Conservation (phyloP, 306 rosid genomes). For the Pyrus bretschneideri region DNA sequence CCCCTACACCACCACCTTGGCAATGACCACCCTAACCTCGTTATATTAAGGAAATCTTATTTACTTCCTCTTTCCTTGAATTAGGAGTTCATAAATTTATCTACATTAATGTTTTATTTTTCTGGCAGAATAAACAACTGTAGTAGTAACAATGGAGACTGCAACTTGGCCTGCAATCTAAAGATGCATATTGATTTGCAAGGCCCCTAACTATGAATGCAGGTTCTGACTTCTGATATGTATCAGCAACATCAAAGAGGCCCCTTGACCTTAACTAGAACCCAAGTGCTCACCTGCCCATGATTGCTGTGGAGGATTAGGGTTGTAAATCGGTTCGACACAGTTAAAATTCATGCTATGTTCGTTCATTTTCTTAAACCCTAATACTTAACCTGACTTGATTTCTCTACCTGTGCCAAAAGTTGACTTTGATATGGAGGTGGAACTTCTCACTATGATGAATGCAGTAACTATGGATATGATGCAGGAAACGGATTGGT, state of each 20-base stretch:
- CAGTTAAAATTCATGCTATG: too few species aligned
- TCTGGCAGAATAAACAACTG: too few species aligned
- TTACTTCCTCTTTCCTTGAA: too few species aligned
- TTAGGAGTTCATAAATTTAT: too few species aligned
- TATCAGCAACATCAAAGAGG: not conserved
- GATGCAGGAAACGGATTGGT: too few species aligned
- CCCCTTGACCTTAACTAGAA: not conserved
- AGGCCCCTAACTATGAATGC: not conserved
- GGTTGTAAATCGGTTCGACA: not conserved
- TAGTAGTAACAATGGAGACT: not conserved
- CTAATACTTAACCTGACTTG: not conserved
- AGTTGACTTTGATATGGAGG: too few species aligned
- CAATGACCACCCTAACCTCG: too few species aligned
- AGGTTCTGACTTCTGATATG: not conserved
- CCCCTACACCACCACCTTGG: too few species aligned
- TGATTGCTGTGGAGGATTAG: not conserved
- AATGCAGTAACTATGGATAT: too few species aligned
- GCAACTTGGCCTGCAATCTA: not conserved
- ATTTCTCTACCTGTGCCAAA: not conserved
- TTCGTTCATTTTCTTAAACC: not conserved
- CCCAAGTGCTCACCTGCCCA: not conserved
- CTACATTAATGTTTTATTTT: too few species aligned
- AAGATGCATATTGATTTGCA: not conserved
- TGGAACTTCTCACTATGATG: too few species aligned
- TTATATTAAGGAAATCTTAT: too few species aligned